Conservation (phyloP, 148 eudicot genomes). For the Simmondsia chinensis region DNA sequence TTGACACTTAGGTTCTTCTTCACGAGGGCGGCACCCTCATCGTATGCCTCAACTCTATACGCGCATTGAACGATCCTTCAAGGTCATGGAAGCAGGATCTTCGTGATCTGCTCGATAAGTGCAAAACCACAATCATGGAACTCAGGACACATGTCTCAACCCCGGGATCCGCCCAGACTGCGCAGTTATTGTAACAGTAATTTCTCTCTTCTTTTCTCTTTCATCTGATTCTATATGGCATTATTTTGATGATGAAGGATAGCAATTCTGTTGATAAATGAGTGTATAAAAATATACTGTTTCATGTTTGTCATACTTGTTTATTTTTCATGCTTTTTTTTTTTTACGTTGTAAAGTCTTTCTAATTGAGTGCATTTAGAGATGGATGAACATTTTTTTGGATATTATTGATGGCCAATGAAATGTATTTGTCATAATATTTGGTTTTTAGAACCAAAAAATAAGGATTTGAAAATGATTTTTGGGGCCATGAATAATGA, state of each 20-base stretch:
- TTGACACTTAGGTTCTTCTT: constrained; percentile 65
- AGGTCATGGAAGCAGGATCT: constrained; percentile 63
- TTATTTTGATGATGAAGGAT: constrained; percentile 4
- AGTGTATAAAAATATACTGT: too few relatives aligned
- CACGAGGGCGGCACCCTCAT: constrained; percentile 96
- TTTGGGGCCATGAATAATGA: too few relatives aligned
- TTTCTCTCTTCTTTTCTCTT: constrained; percentile 1
- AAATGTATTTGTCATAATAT: too few relatives aligned
- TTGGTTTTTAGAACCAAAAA: too few relatives aligned
- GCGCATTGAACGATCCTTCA: constrained; percentile 61
- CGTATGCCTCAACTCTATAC: constrained; percentile 87
- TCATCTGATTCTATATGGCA: neutral
- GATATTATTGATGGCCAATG: too few relatives aligned
- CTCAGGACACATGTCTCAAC: constrained; percentile 10
- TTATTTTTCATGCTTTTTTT: too few relatives aligned
- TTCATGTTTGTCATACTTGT: too few relatives aligned
- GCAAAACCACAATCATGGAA: constrained; percentile 17
- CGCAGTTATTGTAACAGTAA: constrained; percentile 29
- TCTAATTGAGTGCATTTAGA: too few relatives aligned
- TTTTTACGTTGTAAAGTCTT: too few relatives aligned
- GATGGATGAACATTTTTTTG: too few relatives aligned
- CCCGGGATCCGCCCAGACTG: constrained; percentile 35
- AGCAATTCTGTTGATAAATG: constrained; percentile 13
- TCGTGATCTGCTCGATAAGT: constrained; percentile 22
- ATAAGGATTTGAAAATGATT: too few relatives aligned